Evolutionary conservation across 345 rosid genomes (phyloP).

Genomic region (Brassica carinata): DNA sequence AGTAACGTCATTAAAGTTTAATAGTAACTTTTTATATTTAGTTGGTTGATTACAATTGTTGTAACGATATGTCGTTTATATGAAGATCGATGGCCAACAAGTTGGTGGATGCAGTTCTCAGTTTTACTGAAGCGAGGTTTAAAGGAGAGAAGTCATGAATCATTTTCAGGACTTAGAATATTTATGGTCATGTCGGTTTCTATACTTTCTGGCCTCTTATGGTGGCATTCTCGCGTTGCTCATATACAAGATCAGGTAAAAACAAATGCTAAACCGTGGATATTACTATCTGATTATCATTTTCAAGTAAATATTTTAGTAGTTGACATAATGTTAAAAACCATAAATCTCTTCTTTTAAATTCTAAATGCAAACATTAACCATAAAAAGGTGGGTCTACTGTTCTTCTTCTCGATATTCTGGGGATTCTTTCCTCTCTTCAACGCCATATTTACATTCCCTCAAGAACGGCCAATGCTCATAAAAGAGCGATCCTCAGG

Average conservation of each 20-base stretch:
- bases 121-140: constrained; percentile 74
- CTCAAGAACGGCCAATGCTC: constrained; percentile 88
- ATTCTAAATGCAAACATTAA: neutral
- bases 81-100: constrained; percentile 69
- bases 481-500: constrained; percentile 85
- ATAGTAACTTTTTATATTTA: neutral
- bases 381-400: constrained; percentile 66
- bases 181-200: constrained; percentile 88
- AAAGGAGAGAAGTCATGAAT: constrained; percentile 81
- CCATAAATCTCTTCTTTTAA: neutral
- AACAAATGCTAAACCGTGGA: neutral
- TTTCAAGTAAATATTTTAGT: neutral
- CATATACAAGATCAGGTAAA: constrained; percentile 90
- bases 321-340: neutral
- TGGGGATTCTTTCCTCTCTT: constrained; percentile 93
- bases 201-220: constrained; percentile 76
- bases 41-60: constrained; percentile 7
- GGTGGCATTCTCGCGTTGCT: constrained; percentile 79
- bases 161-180: constrained; percentile 75
- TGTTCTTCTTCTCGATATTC: constrained; percentile 89
- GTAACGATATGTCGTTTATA: constrained; percentile 14
- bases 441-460: constrained; percentile 82
- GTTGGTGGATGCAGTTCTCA: constrained; percentile 82
- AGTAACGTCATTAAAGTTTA: constrained; percentile 37
- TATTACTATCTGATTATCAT: neutral